These are phyloP conservation scores for Prillingera fragicola DNA, from an alignment of 1,284 basidiomycete species.

Conservation along the genomic window DNA sequence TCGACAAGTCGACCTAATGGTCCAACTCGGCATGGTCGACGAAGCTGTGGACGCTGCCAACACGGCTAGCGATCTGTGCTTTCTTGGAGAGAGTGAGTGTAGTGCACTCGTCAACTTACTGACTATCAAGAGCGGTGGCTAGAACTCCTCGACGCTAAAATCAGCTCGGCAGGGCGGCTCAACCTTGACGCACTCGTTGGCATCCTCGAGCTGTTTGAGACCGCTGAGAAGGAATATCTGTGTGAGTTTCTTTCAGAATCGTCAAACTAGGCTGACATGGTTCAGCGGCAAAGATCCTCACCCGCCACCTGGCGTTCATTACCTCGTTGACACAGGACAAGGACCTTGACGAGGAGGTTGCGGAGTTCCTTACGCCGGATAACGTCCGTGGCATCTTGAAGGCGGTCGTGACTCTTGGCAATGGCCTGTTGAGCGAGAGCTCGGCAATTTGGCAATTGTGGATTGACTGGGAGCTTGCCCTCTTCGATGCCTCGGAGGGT, in stretches of 20 bases:
- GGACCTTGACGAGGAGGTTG: slow-evolving; percentile 44
- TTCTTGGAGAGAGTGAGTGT: slow-evolving; percentile 33
- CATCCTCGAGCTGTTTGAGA: slow-evolving; percentile 59
- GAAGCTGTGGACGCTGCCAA: slow-evolving; percentile 21
- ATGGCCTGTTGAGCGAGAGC: slow-evolving; percentile 55
- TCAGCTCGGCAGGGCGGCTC: slow-evolving; percentile 13
- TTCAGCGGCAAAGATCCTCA: slow-evolving; percentile 64
- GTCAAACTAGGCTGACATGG: slow-evolving; percentile 53
- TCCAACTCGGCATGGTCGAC: slow-evolving; percentile 20
- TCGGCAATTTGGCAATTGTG: slow-evolving; percentile 65
- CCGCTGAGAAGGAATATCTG: slow-evolving; percentile 71
- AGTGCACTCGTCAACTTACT: neutral
- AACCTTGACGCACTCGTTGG: slow-evolving; percentile 54
- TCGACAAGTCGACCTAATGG: slow-evolving; percentile 31
- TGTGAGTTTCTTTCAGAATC: slow-evolving; percentile 55
- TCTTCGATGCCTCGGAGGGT: slow-evolving; percentile 52
- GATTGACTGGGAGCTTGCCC: slow-evolving; percentile 67
- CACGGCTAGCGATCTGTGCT: slow-evolving; percentile 18
- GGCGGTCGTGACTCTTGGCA: slow-evolving; percentile 56
- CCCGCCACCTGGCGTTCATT: slow-evolving; percentile 50
- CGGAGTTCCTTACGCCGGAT: slow-evolving; percentile 49
- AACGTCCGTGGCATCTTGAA: slow-evolving; percentile 57
- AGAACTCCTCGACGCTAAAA: slow-evolving; percentile 24
- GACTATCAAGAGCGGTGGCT: slow-evolving; percentile 30
- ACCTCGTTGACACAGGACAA: neutral